Conservation (phyloP, 2,329 filamentous ascomycete species). For the Calcarisporium arbuscula region DNA sequence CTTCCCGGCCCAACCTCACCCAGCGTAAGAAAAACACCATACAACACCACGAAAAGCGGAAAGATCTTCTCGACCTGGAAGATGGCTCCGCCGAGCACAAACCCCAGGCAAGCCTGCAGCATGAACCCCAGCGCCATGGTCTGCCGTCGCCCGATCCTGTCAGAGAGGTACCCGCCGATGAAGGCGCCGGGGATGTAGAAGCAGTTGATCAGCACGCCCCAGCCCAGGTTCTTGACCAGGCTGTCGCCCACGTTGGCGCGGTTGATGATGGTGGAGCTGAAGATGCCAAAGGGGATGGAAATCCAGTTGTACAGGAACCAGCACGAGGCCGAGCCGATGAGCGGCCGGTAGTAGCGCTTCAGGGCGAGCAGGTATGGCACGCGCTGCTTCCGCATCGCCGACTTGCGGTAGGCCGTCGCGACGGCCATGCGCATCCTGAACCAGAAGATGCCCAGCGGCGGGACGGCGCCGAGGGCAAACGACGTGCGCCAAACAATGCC, state of each 20-base stretch:
- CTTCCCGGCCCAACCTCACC: conserved; percentile 46
- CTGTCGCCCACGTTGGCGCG: conserved; percentile 32
- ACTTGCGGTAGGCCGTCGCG: conserved; percentile 41
- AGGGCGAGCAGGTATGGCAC: conserved; percentile 40
- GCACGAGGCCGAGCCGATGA: conserved; percentile 39
- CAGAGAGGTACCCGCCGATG: conserved; percentile 40
- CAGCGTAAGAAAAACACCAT: conserved; percentile 41
- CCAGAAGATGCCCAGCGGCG: conserved; percentile 44
- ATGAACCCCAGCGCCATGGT: conserved; percentile 45
- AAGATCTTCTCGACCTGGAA: conserved; percentile 37
- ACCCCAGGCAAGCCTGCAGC: conserved; percentile 38
- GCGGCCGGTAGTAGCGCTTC: conserved; percentile 41
- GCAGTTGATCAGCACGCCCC: conserved; percentile 41
- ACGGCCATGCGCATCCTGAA: conserved; percentile 47
- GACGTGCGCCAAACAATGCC: conserved; percentile 43
- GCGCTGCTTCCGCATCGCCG: conserved; percentile 36
- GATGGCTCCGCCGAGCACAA: conserved; percentile 42
- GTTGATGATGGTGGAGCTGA: conserved; percentile 45
- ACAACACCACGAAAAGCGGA: conserved; percentile 44
- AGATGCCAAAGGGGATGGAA: conserved; percentile 48
- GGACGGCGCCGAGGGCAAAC: conserved; percentile 42
- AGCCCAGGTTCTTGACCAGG: conserved; percentile 36
- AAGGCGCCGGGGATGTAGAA: conserved; percentile 44
- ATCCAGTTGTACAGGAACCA: conserved; percentile 53
- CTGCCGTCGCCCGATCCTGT: conserved; percentile 41